phyloP scores from a whole-genome alignment of 306 rosid species.

The Delonix regia region DNA sequence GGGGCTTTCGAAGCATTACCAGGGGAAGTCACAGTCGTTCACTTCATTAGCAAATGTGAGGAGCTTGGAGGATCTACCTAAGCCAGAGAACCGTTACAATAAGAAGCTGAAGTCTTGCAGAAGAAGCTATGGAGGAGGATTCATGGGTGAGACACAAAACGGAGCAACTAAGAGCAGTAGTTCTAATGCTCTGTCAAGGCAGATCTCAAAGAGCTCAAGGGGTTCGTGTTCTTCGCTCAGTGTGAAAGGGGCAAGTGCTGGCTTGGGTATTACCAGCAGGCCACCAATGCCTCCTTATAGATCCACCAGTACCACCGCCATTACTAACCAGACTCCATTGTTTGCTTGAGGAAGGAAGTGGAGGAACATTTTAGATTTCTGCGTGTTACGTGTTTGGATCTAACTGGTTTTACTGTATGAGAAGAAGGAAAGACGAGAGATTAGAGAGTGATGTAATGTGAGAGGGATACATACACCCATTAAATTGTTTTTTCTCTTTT shows the following conservation, averaged over 20 bases:
- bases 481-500: no score
- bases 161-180: background rate
- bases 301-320: constrained; percentile 34
- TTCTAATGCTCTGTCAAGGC: constrained; percentile 7
- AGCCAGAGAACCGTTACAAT: constrained; percentile 49
- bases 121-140: constrained; percentile 43
- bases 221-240: constrained; percentile 41
- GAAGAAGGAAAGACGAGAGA: no score
- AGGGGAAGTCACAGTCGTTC: constrained; percentile 58
- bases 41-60: constrained; percentile 47
- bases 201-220: constrained; percentile 30
- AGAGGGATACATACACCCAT: no score
- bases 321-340: constrained; percentile 36
- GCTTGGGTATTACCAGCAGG: constrained; percentile 16
- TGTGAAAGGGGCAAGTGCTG: constrained; percentile 30
- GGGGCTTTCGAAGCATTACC: constrained; percentile 53
- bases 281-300: constrained; percentile 47
- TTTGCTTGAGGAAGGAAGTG: constrained; percentile 30
- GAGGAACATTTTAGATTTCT: background rate
- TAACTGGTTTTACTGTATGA: no score
- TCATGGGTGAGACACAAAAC: background rate
- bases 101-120: constrained; percentile 48
- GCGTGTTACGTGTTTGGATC: no score
- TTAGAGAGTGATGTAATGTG: no score
- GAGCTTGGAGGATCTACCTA: constrained; percentile 54